Evolutionary conservation across 306 rosid species (phyloP).

Genomic region (Trifolium dubium): DNA sequence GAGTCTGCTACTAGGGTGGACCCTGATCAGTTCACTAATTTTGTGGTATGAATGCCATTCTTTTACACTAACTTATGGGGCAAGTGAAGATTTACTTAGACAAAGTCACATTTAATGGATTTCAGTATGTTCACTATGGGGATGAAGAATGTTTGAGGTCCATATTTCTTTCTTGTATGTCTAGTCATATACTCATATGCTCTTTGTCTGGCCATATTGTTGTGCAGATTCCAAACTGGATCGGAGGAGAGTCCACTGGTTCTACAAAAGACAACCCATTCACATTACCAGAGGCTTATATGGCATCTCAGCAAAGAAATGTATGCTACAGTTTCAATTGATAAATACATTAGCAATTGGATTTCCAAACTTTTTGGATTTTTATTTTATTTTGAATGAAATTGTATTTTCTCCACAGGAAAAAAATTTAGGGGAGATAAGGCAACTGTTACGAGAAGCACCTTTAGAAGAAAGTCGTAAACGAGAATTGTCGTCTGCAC

Average conservation of each 20-base stretch:
- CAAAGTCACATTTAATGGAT: slow-evolving; percentile 4
- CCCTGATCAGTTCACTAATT: slow-evolving; percentile 86
- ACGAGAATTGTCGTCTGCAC: slow-evolving; percentile 87
- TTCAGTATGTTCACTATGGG: slow-evolving; percentile 10
- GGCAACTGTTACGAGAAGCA: slow-evolving; percentile 78
- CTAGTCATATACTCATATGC: slow-evolving; percentile 1
- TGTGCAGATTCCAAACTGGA: slow-evolving; percentile 90
- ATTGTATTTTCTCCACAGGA: slow-evolving; percentile 56
- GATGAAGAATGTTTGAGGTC: slow-evolving; percentile 12
- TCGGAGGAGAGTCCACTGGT: slow-evolving; percentile 66
- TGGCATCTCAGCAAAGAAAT: slow-evolving; percentile 72
- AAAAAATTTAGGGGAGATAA: slow-evolving; percentile 74
- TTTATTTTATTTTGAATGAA: slow-evolving; percentile 39
- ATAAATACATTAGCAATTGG: slow-evolving; percentile 29
- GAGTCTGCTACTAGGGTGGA: slow-evolving; percentile 80
- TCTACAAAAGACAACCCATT: slow-evolving; percentile 84
- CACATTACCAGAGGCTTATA: slow-evolving; percentile 74
- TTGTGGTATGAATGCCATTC: slow-evolving; percentile 64
- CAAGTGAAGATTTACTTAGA: slow-evolving; percentile 10
- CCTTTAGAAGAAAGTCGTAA: slow-evolving; percentile 87
- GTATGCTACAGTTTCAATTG: slow-evolving; percentile 52
- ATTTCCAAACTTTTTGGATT: slow-evolving; percentile 34
- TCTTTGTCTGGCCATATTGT: slow-evolving; percentile 33
- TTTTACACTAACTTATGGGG: slow-evolving; percentile 5
- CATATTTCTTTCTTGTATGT: slow-evolving; percentile 25